Conservation (phyloP, 176 grass and related monocot genomes). For the Puccinellia tenuiflora region DNA sequence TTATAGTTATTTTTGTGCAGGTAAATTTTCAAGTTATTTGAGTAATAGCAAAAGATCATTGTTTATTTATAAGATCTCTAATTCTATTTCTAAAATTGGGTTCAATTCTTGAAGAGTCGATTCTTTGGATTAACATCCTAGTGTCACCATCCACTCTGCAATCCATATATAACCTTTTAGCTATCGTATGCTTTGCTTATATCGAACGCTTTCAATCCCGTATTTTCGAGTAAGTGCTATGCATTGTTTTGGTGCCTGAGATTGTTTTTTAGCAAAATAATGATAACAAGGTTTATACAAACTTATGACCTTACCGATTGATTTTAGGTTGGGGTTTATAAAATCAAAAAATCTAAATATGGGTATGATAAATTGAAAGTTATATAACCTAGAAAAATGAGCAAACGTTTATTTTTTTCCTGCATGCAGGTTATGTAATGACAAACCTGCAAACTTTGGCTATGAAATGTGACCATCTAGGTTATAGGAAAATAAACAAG, state of each 20-base stretch:
- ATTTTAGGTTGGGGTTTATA: neutral
- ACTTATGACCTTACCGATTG: neutral
- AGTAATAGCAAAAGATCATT: neutral
- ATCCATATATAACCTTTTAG: neutral
- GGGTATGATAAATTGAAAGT: no score
- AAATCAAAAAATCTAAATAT: neutral
- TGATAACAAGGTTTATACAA: neutral
- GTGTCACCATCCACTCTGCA: neutral
- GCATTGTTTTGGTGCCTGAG: neutral
- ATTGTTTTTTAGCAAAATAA: neutral
- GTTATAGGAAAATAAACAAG: no score
- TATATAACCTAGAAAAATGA: neutral
- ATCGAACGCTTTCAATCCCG: no score
- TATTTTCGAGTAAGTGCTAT: neutral
- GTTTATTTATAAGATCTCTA: neutral
- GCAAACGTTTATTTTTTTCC: no score
- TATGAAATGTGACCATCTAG: no score
- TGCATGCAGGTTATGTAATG: no score
- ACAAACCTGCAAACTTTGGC: no score
- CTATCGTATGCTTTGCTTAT: no score
- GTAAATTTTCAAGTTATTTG: no score
- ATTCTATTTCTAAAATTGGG: neutral
- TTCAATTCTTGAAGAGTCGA: neutral
- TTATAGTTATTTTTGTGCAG: neutral
- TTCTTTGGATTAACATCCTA: neutral